Percentiles rank a stretch among this genome's conserved stretches.
phyloP scores from a whole-genome alignment of 2,329 filamentous ascomycete species.

The Trichoderma lentiforme region DNA sequence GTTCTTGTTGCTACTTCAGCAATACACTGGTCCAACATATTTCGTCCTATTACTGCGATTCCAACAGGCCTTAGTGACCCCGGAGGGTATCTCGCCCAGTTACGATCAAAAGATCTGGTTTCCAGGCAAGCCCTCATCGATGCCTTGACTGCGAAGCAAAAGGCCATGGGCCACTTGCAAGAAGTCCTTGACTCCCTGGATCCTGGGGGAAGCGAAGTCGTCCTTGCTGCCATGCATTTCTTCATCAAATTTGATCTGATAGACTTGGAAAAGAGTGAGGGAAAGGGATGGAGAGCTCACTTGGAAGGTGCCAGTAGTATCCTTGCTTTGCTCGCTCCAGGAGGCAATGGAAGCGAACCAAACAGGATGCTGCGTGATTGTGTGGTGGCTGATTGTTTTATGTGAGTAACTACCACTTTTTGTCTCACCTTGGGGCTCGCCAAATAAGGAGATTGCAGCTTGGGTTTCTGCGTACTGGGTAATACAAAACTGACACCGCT shows the following conservation, averaged over 20 bases:
- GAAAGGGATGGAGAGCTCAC: slow-evolving; percentile 45
- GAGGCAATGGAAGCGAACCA: slow-evolving; percentile 24
- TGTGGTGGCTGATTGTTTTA: slow-evolving; percentile 47
- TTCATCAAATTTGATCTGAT: slow-evolving; percentile 52
- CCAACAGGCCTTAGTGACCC: slow-evolving; percentile 33
- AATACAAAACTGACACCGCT: slow-evolving; percentile 6
- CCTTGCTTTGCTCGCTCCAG: slow-evolving; percentile 33
- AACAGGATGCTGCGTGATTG: slow-evolving; percentile 42
- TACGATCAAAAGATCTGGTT: slow-evolving; percentile 38
- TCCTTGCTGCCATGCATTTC: slow-evolving; percentile 48
- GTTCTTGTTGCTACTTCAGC: slow-evolving; percentile 50
- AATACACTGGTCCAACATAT: slow-evolving; percentile 46
- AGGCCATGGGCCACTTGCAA: slow-evolving; percentile 43
- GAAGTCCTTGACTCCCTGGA: slow-evolving; percentile 39
- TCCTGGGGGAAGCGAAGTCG: slow-evolving; percentile 43
- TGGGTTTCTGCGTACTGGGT: background rate
- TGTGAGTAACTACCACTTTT: slow-evolving; percentile 31
- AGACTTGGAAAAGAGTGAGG: slow-evolving; percentile 42
- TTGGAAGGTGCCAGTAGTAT: slow-evolving; percentile 45
- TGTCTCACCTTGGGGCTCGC: background rate
- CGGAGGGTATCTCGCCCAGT: slow-evolving; percentile 35
- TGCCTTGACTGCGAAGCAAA: slow-evolving; percentile 46
- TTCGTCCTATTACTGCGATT: slow-evolving; percentile 34
- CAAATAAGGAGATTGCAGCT: background rate
- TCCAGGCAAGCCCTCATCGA: slow-evolving; percentile 43